A percentile compares a stretch with the other conserved stretches of the same genome.
Conservation (phyloP, 768 basidiomycete species). For the Tephrocybe sp. region DNA sequence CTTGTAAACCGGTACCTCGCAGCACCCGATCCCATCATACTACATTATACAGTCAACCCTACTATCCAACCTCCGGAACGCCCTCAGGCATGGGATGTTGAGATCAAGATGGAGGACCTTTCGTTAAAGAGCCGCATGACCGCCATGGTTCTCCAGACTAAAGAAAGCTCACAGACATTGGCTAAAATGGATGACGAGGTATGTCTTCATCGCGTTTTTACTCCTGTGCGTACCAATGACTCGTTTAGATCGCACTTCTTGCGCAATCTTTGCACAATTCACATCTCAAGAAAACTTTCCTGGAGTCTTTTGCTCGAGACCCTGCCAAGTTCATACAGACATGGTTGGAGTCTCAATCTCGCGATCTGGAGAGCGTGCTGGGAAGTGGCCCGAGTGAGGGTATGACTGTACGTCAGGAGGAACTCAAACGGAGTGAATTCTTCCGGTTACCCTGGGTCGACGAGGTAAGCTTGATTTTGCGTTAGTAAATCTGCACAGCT, state of each 20-base stretch:
- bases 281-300: constrained; percentile 82
- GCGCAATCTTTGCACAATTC: constrained; percentile 86
- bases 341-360: constrained; percentile 89
- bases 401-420: constrained; percentile 79
- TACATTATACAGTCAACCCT: constrained; percentile 76
- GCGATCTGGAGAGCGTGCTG: constrained; percentile 86
- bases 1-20: constrained; percentile 76
- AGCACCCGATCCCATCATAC: constrained; percentile 75
- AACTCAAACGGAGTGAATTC: constrained; percentile 84
- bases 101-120: constrained; percentile 84
- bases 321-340: constrained; percentile 82
- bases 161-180: constrained; percentile 67
- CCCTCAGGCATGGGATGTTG: constrained; percentile 81
- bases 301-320: constrained; percentile 76
- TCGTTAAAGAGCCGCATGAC: constrained; percentile 71
- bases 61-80: constrained; percentile 60
- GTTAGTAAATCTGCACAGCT: background rate
- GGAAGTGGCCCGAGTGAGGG: constrained; percentile 84
- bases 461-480: constrained; percentile 36
- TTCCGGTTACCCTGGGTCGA: constrained; percentile 93
- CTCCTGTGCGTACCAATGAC: background rate
- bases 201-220: background rate
- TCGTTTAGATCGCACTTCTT: constrained; percentile 67
- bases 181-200: constrained; percentile 88
- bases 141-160: constrained; percentile 64